Base-by-base conservation (phyloP, 768 basidiomycete genomes). In the Suillus fuscotomentosus region DNA sequence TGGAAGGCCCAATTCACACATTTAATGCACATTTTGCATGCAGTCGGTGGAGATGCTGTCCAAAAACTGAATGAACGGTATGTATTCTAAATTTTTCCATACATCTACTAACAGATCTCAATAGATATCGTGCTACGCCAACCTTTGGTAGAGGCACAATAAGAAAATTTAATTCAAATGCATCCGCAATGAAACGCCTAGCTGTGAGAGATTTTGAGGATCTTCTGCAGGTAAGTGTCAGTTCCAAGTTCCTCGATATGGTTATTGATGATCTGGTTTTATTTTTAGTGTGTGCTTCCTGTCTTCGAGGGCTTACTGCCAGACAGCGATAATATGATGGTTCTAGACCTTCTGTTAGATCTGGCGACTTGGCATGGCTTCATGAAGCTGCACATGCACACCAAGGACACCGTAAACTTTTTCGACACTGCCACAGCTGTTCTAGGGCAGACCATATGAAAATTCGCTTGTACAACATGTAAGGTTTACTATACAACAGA, bases 1-100 rank as follows among this genome's bases (percentile, higher is more conserved):
- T 80, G 79, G 77, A 80, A 78, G 60, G 65, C 68, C 3, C 4
- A 8, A 3, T 43, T 43, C 17, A 43, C 43, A 0, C 43, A 43
- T 20, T 8, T 43, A 5, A 20, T 43, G 17, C 20, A 3, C 1
- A 39, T 79, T 0, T 67, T 80, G 10, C 47, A 48, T 13, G 47
- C 47, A 22, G 47, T 11, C 6, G 47, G 47, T 22, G 47, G 47
- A 22, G n/a, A 48, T 22, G 4, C 13, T 2, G 5, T 48, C 22
- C 22, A 48, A 11, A 22, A 22, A 2, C 22, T 48, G 1, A 48
- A 45, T 20, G 3, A n/a, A 3, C 9, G 43, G 43, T 45, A 8
- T 10, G 20, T 45, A 5, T 45, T n/a, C n/a, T 20, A 1, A n/a
- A 45, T 0, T n/a, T 45, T 48, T 3, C 11, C 6, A 0, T 47